Evolutionary conservation across 495 filamentous ascomycete genomes (phyloP).

Genomic region (Penicillium bialowiezense): DNA sequence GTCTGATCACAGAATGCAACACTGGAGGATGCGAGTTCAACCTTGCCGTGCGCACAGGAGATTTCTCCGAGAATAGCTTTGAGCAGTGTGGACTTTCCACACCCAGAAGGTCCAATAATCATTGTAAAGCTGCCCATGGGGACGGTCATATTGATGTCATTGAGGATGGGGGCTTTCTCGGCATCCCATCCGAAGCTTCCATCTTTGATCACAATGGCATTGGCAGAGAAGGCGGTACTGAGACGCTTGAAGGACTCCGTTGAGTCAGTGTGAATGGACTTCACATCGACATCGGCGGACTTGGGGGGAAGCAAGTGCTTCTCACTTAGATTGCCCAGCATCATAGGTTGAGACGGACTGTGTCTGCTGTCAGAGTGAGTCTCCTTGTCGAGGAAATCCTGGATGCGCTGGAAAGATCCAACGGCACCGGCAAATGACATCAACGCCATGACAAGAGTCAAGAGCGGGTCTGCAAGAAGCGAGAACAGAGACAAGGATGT

Average conservation of each 20-base stretch:
- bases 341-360: conserved; percentile 17
- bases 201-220: conserved; percentile 41
- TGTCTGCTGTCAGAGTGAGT: conserved; percentile 32
- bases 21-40: conserved; percentile 32
- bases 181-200: conserved; percentile 52
- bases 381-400: conserved; percentile 52
- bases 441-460: conserved; percentile 54
- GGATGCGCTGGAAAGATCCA: conserved; percentile 58
- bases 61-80: conserved; percentile 58
- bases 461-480: conserved; percentile 55
- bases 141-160: conserved; percentile 39
- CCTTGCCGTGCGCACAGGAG: conserved; percentile 37
- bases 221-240: conserved; percentile 11
- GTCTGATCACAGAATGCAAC: conserved; percentile 54
- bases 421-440: conserved; percentile 51
- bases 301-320: no score
- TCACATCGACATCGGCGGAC: conserved; percentile 21
- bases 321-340: conserved; percentile 20
- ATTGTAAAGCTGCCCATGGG: conserved; percentile 43
- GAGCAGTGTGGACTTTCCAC: conserved; percentile 59
- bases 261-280: conserved; percentile 19
- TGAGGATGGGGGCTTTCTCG: conserved; percentile 42
- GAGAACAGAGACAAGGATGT: conserved; percentile 61
- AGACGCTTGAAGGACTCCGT: conserved; percentile 25
- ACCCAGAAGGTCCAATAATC: conserved; percentile 58